Base-by-base conservation (phyloP, 148 eudicot genomes). In the Rhododendron simsii region DNA sequence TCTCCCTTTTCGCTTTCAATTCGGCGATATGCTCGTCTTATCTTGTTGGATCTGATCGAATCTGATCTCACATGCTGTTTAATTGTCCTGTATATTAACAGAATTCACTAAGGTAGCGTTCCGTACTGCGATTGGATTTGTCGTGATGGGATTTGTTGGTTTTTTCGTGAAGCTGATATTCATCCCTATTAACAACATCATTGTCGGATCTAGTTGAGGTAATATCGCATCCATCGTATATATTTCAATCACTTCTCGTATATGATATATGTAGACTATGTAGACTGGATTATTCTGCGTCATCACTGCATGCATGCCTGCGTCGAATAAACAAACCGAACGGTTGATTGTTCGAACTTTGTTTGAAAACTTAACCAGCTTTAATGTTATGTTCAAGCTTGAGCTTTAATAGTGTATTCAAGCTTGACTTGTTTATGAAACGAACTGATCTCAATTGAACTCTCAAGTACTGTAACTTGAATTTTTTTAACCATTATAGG, bases 141-240 rank as follows among this genome's bases (percentile, higher is more conserved):
- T 92, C 18, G 95, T 93, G 76, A 93, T 93, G 95, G 95, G 95
- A 82, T 93, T 93, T 63, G 94, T 93, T 4, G 95, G 95, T 1
- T 93, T 93, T 80, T 93, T 92, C 87, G 95, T 93, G 39, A 92
- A 92, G 91, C 90, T 93, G 79, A 92, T 93, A 71, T 93, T 93
- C 82, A 92, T 93, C 23, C 94, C 95, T 26, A 92, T 93, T 51
- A 93, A 93, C 88, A 93, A 92, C 75, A 93, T 93, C 73, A 92
- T 93, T 35, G 95, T 93, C 48, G 94, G 94, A 86, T 90, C 94
- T 84, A 83, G 82, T 85, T 92, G 75, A 81, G 86, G 92, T 91
- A 77, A 83, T 57, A 21, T 78, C 67, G 26, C 2, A 5, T 28
- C 67, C 8, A 9, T 28, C 47, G 7, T 23, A 6, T 23, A 0